Evolutionary conservation across 192 early-diverging fungal genomes (phyloP).

Genomic region (Chytriomyces sp.): DNA sequence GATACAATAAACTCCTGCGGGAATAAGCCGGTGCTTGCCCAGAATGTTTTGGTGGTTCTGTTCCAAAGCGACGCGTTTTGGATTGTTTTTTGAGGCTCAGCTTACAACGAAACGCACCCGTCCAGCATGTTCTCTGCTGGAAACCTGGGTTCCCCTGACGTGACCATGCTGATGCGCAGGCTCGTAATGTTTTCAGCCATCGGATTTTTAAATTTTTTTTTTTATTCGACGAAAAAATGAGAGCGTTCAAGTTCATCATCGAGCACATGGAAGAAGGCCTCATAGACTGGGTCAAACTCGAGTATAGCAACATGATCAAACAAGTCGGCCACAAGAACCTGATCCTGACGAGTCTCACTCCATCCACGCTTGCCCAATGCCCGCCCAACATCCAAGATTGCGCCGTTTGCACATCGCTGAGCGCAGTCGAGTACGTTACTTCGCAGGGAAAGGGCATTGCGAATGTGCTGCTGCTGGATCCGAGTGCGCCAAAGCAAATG

Average conservation of each 20-base stretch:
- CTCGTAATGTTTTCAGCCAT: slow-evolving; percentile 41
- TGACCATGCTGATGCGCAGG: slow-evolving; percentile 31
- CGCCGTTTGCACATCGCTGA: slow-evolving; percentile 52
- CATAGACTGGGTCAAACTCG: slow-evolving; percentile 50
- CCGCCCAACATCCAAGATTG: slow-evolving; percentile 32
- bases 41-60: slow-evolving; percentile 28
- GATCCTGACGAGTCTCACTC: slow-evolving; percentile 64
- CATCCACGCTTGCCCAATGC: slow-evolving; percentile 49
- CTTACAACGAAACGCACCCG: slow-evolving; percentile 10
- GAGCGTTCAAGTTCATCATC: slow-evolving; percentile 64
- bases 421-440: slow-evolving; percentile 1
- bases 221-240: background rate
- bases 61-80: background rate
- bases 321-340: slow-evolving; percentile 65
- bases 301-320: slow-evolving; percentile 76
- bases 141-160: slow-evolving; percentile 23
- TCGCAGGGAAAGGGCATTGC: slow-evolving; percentile 22
- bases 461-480: slow-evolving; percentile 76
- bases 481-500: slow-evolving; percentile 60
- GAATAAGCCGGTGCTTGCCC: slow-evolving; percentile 19
- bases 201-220: slow-evolving; percentile 31
- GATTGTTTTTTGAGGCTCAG: background rate
- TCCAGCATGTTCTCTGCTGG: slow-evolving; percentile 28
- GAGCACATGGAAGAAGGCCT: slow-evolving; percentile 75
- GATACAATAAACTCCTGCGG: slow-evolving; percentile 34